phyloP scores from a whole-genome alignment of 225 moss, liverwort and hornwort species.

The Sphagnum contortum region DNA sequence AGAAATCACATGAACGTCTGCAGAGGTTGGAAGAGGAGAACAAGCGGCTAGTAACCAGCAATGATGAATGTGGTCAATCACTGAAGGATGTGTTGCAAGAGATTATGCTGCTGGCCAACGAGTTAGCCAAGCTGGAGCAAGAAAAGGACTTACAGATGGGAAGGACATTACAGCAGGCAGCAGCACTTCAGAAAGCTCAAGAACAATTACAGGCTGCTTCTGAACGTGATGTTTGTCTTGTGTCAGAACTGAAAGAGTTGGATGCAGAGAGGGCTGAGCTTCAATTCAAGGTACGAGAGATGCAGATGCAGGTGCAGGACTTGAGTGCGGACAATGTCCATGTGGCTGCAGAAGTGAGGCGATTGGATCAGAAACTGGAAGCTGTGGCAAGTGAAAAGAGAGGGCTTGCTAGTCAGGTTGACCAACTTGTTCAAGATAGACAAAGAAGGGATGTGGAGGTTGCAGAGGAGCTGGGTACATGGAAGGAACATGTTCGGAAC shows the following conservation, averaged over 20 bases:
- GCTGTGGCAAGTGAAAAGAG: too few relatives aligned
- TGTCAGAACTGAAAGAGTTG: constrained; percentile 19
- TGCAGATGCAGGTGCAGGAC: constrained; percentile 20
- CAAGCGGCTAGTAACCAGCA: constrained; percentile 11
- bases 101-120: constrained; percentile 23
- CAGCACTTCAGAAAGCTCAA: constrained; percentile 4
- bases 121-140: constrained; percentile 28
- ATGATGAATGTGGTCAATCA: constrained; percentile 31
- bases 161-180: neutral
- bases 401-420: too few relatives aligned
- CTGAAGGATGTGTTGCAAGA: constrained; percentile 28
- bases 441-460: constrained; percentile 16
- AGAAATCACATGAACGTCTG: constrained; percentile 13
- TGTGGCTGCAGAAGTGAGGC: constrained; percentile 18
- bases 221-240: constrained; percentile 5
- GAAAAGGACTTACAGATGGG: constrained; percentile 17
- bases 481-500: constrained; percentile 21
- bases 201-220: neutral
- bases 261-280: constrained; percentile 7
- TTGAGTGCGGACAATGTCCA: constrained; percentile 19
- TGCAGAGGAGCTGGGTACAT: constrained; percentile 25
- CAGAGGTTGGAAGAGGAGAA: constrained; percentile 36
- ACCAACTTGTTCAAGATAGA: constrained; percentile 2
- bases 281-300: neutral
- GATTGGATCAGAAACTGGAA: constrained; percentile 2